Base-by-base conservation (phyloP, 2,329 filamentous ascomycete species). In the Periconia sp. region DNA sequence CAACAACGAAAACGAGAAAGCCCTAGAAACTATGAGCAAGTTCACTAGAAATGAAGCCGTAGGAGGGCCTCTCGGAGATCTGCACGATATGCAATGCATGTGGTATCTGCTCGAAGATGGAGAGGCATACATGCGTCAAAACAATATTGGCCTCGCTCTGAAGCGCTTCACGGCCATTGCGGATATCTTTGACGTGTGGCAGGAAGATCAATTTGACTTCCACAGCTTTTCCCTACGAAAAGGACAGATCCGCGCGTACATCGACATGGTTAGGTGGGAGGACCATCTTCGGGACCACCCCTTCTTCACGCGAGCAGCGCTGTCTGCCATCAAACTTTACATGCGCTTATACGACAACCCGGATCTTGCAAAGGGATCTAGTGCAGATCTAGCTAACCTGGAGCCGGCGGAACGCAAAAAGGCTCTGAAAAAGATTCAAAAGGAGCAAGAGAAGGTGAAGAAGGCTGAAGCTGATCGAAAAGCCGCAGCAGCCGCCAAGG, bases 131-230 rank as follows among this genome's bases (percentile, higher is more conserved):
- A 81, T 90, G 53, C 87, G 94, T 47, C 89, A 92, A 71, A 87
- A 87, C 59, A 92, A 96, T 64, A 78, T 90, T 45, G 91, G 89
- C 3, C 82, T 97, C 54, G 93, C 95, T 0, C 80, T 99, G 49
- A 99, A 99, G 80, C 86, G 95, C 47, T 93, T 97, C 75, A 90
- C 92, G 60, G 82, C 90, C 19, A 85, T 99, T 53, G 88, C 88
- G 72, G 91, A 90, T 75, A 95, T 99, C 61, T 99, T 99, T 67
- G 93, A 97, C 61, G 86, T 91, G 18, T 99, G 94, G 94, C 89
- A 96, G 70, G 95, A 99, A 72, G 94, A 99, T 65, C 94, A 99
- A 69, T 97, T 97, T 66, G 94, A 99, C 73, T 99, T 99, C 80
- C 95, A 99, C 80, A 91, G 86, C 72, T 99, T 99, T 76, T 97